Evolutionary conservation across 768 basidiomycete genomes (phyloP), one percentile per base, ranked within the genome.

Genomic region (Kwoniella dendrophila): DNA sequence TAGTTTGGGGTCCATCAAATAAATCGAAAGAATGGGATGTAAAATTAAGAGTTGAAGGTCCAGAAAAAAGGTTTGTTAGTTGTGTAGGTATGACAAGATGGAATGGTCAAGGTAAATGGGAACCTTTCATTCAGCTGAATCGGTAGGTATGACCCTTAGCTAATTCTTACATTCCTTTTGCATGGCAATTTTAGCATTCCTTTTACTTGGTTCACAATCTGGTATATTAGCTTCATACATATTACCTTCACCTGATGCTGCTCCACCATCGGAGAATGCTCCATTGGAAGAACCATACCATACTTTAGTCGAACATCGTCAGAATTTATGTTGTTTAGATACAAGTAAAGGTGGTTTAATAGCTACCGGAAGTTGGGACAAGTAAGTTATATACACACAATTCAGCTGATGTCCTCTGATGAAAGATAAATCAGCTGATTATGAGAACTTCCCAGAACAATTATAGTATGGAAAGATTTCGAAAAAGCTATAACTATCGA

Each of bases 361-460:
- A 63, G 86, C 96, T 59, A 94, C 91, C 7, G 96, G 96, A 20
- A 95, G 92, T 43, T 99, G 96, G 96, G 96, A 98, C 81, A 89
- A 85, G 95, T 95, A 57, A 66, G 81, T 70, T 2, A 38, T 47
- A 27, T 26, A n/a, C n/a, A n/a, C n/a, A n/a, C n/a, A n/a, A n/a
- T 27, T 50, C 48, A 29, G 48, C 48, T 33, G 27, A 10, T 27
- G 8, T 51, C 30, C 34, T 33, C 30, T 14, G 24, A 26, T 11
- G 48, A 51, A 50, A 50, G 49, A 30, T 16, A 38, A 22, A 11
- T 14, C 24, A 27, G 59, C 62, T 68, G 57, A 68, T 51, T 24
- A 29, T 53, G 27, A 47, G 8, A 22, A 34, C 41, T 43, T 18
- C 27, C 47, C 72, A 97, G 94, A 76, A 92, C 95, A 1, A 95